Evolutionary conservation across 345 rosid genomes (phyloP).

Genomic region (Rubroshorea leprosula): DNA sequence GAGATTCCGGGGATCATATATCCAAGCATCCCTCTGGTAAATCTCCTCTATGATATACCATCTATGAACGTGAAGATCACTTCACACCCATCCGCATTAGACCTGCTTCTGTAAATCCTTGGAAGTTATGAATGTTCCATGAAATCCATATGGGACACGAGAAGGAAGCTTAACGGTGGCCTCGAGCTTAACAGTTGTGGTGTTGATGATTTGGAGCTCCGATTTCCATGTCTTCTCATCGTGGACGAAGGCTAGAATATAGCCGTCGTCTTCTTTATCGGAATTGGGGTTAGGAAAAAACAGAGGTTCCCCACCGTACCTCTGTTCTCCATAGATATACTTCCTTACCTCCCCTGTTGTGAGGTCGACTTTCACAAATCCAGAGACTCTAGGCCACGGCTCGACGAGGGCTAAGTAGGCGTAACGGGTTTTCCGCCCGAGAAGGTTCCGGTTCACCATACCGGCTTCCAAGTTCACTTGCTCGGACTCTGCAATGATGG

Average conservation of each 20-base stretch:
- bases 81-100: constrained; percentile 6
- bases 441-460: constrained; percentile 68
- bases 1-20: constrained; percentile 57
- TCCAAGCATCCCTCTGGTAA: constrained; percentile 66
- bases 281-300: constrained; percentile 41
- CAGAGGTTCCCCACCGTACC: constrained; percentile 71
- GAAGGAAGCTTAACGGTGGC: constrained; percentile 67
- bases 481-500: constrained; percentile 39
- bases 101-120: constrained; percentile 44
- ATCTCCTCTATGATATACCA: constrained; percentile 29
- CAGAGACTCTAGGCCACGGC: constrained; percentile 86
- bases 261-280: constrained; percentile 51
- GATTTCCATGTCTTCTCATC: constrained; percentile 72
- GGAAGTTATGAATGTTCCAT: constrained; percentile 63
- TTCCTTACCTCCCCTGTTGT: constrained; percentile 47
- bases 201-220: constrained; percentile 66
- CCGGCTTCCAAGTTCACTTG: constrained; percentile 78
- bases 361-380: constrained; percentile 69
- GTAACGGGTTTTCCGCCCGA: constrained; percentile 57
- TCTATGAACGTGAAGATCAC: background rate
- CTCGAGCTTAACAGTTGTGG: constrained; percentile 47
- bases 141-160: constrained; percentile 83
- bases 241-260: constrained; percentile 59
- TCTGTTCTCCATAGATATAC: constrained; percentile 50
- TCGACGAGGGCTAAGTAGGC: constrained; percentile 70